These are phyloP conservation scores for Mucor lusitanicus DNA, from an alignment of 371 early-diverging fungal species.

Conservation along the genomic window DNA sequence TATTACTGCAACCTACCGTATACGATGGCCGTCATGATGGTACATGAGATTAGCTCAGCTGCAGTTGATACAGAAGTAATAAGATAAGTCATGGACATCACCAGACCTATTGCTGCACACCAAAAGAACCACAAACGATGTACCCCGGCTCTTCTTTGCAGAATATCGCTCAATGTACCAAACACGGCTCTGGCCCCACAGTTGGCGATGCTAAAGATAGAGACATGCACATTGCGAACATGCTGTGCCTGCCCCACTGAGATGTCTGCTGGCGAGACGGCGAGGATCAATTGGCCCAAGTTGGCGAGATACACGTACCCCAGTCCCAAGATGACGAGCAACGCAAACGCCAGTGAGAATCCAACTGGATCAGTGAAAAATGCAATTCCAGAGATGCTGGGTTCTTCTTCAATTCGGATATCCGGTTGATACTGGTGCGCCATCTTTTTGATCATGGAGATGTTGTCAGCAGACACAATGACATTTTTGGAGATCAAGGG, in stretches of 20 bases:
- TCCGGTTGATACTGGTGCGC: background rate
- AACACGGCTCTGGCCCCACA: slow-evolving; percentile 46
- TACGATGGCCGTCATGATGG: slow-evolving; percentile 33
- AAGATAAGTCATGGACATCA: slow-evolving; percentile 11
- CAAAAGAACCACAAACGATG: slow-evolving; percentile 51
- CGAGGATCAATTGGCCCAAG: slow-evolving; percentile 35
- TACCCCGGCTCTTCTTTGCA: slow-evolving; percentile 33
- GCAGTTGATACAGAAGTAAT: slow-evolving; percentile 12
- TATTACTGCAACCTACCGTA: slow-evolving; percentile 24
- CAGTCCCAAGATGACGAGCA: slow-evolving; percentile 38
- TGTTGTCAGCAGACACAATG: slow-evolving; percentile 5
- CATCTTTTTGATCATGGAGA: background rate
- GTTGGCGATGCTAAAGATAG: slow-evolving; percentile 49
- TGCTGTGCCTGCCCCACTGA: slow-evolving; percentile 22
- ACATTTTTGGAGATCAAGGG: slow-evolving; percentile 15
- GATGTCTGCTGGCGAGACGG: slow-evolving; percentile 22
- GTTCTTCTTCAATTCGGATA: slow-evolving; percentile 1
- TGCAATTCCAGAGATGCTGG: slow-evolving; percentile 20
- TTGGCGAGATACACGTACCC: slow-evolving; percentile 52
- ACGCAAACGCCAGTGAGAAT: slow-evolving; percentile 31
- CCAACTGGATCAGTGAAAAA: slow-evolving; percentile 39
- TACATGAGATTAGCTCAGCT: slow-evolving; percentile 31
- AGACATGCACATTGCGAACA: slow-evolving; percentile 45
- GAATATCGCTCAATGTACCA: slow-evolving; percentile 46
- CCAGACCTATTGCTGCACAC: slow-evolving; percentile 20